Conservation (phyloP, 169 alveolate genomes). For the Nephromyces sp. region DNA sequence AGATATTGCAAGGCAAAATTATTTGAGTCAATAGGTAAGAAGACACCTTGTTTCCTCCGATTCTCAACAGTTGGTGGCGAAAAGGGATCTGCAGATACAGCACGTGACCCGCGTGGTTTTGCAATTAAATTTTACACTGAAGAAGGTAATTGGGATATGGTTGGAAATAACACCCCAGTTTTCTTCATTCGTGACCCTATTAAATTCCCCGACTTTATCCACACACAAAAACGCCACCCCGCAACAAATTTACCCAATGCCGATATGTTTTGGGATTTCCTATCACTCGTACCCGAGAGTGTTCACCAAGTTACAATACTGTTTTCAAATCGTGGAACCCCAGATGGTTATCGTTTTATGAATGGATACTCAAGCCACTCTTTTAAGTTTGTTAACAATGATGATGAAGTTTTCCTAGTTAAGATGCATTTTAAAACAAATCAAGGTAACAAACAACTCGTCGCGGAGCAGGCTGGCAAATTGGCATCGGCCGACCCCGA, state of each 20-base stretch:
- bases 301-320: constrained; percentile 53
- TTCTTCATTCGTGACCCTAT: constrained; percentile 65
- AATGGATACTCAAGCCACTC: constrained; percentile 60
- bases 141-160: constrained; percentile 71
- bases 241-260: constrained; percentile 48
- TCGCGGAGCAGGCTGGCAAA: constrained; percentile 41
- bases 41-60: constrained; percentile 62
- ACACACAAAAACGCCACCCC: constrained; percentile 62
- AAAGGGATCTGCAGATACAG: constrained; percentile 65
- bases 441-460: constrained; percentile 51
- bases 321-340: constrained; percentile 64
- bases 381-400: constrained; percentile 58
- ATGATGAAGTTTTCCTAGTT: constrained; percentile 28
- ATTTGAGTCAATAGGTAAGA: constrained; percentile 49
- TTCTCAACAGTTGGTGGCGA: constrained; percentile 68
- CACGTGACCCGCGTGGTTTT: constrained; percentile 67
- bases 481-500: constrained; percentile 49
- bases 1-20: constrained; percentile 58
- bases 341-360: constrained; percentile 65
- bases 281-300: constrained; percentile 56
- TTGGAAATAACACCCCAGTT: constrained; percentile 67
- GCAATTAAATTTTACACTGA: constrained; percentile 70
- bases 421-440: constrained; percentile 58
- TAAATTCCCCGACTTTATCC: constrained; percentile 72
- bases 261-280: constrained; percentile 49